Percentiles rank a stretch among this genome's conserved stretches.
Evolutionary conservation across 768 basidiomycete species (phyloP).

Genomic region (Strobilomyces confusus): DNA sequence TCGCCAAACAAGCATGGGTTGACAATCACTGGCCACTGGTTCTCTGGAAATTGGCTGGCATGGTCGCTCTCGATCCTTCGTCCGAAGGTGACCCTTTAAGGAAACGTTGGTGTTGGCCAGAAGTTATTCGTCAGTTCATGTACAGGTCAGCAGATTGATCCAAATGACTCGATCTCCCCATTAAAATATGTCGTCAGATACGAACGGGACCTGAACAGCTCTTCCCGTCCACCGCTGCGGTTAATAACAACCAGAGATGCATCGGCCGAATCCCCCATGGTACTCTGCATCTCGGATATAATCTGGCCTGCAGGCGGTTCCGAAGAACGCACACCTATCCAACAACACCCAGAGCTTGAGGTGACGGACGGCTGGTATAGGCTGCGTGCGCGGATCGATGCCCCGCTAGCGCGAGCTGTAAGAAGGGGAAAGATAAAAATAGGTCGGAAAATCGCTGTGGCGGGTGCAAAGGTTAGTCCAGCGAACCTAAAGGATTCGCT

Average conservation of each 20-base stretch:
- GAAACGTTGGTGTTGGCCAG: constrained; percentile 78
- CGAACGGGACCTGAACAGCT: constrained; percentile 77
- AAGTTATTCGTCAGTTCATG: constrained; percentile 76
- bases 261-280: constrained; percentile 72
- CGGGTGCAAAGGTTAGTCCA: constrained; percentile 68
- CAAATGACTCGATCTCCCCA: not conserved
- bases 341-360: constrained; percentile 63
- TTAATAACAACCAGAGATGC: constrained; percentile 82
- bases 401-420: constrained; percentile 66
- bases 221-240: constrained; percentile 76
- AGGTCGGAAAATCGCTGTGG: constrained; percentile 81
- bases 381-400: constrained; percentile 73
- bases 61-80: constrained; percentile 70
- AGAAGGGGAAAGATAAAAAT: constrained; percentile 60
- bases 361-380: constrained; percentile 98
- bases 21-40: constrained; percentile 89
- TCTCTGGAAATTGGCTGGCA: constrained; percentile 92
- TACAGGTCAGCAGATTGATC: constrained; percentile 59
- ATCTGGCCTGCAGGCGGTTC: constrained; percentile 43
- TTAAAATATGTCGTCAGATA: constrained; percentile 52
- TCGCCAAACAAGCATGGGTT: constrained; percentile 79
- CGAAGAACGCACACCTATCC: constrained; percentile 35
- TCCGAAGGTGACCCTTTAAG: constrained; percentile 41
- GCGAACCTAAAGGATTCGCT: not conserved
- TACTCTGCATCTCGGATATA: constrained; percentile 79